These are phyloP conservation scores for Aureobasidium namibiae DNA, from an alignment of 2,329 filamentous ascomycete genomes.

Conservation along the genomic window DNA sequence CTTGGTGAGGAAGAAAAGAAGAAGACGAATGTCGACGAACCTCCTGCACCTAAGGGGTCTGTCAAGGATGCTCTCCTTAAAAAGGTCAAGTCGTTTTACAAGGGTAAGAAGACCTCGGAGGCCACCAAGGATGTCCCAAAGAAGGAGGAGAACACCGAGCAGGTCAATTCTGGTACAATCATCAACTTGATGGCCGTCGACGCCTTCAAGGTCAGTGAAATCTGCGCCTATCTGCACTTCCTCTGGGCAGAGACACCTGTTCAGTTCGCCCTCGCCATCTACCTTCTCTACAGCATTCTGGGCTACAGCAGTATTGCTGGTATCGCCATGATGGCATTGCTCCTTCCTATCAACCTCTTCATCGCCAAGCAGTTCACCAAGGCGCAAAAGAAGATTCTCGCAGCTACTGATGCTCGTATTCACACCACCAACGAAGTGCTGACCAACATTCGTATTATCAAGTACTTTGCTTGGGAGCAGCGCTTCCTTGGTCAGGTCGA, in stretches of 20 bases:
- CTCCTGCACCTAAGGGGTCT: neutral
- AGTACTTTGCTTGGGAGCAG: slow-evolving; percentile 97
- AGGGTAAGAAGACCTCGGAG: slow-evolving; percentile 51
- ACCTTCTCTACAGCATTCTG: slow-evolving; percentile 80
- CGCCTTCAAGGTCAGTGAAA: slow-evolving; percentile 95
- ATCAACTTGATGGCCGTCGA: slow-evolving; percentile 99
- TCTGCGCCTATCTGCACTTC: slow-evolving; percentile 92
- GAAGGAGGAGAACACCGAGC: slow-evolving; percentile 42
- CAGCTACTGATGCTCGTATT: slow-evolving; percentile 90
- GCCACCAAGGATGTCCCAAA: slow-evolving; percentile 32
- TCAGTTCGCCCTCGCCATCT: slow-evolving; percentile 72
- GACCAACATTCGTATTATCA: slow-evolving; percentile 97
- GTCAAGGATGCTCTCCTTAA: slow-evolving; percentile 36
- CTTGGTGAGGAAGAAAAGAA: slow-evolving; percentile 52
- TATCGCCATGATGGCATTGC: slow-evolving; percentile 78
- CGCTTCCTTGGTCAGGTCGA: slow-evolving; percentile 80
- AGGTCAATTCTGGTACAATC: slow-evolving; percentile 93
- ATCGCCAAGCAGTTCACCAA: slow-evolving; percentile 79
- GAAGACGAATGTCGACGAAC: slow-evolving; percentile 33
- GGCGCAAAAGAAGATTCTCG: slow-evolving; percentile 84
- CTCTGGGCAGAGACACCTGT: slow-evolving; percentile 87
- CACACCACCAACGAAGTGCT: slow-evolving; percentile 94
- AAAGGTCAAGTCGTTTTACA: slow-evolving; percentile 43
- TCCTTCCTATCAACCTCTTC: slow-evolving; percentile 82
- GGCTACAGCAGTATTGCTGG: slow-evolving; percentile 90